Conservation (phyloP, 2,329 filamentous ascomycete genomes). For the Colletotrichum eleusines region DNA sequence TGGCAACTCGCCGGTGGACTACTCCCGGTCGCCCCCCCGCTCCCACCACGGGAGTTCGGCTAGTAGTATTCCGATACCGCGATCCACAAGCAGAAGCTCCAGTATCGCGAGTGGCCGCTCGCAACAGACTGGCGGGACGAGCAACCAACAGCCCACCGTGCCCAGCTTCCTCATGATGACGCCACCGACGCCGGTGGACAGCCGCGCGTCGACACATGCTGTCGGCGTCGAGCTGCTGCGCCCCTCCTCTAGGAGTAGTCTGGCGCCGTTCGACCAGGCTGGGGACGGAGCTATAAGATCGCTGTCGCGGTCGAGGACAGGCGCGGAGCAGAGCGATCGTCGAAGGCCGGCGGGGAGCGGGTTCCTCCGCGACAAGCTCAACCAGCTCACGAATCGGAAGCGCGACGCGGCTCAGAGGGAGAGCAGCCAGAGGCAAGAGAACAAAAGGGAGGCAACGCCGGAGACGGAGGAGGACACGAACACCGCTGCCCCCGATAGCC, state of each 20-base stretch:
- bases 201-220: constrained; percentile 33
- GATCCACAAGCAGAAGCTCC: constrained; percentile 64
- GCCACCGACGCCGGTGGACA: constrained; percentile 56
- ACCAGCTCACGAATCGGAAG: constrained; percentile 46
- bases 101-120: constrained; percentile 64
- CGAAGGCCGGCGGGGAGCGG: constrained; percentile 48
- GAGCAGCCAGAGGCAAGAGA: constrained; percentile 12
- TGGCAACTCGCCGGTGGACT: constrained; percentile 67
- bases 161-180: constrained; percentile 62
- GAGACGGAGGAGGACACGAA: constrained; percentile 27
- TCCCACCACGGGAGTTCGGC: constrained; percentile 63
- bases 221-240: constrained; percentile 44
- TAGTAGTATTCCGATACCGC: constrained; percentile 59
- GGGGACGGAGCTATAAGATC: constrained; percentile 40
- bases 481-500: constrained; percentile 10
- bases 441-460: constrained; percentile 27
- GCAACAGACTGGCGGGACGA: constrained; percentile 51
- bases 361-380: constrained; percentile 54
- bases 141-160: constrained; percentile 46
- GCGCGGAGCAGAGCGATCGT: constrained; percentile 38
- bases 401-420: constrained; percentile 43
- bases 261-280: constrained; percentile 42
- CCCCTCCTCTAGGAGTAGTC: constrained; percentile 44
- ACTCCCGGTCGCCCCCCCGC: constrained; percentile 68
- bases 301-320: constrained; percentile 42